phyloP scores from a whole-genome alignment of 2,329 filamentous ascomycete genomes.

The Trichocomaceae sp. region DNA sequence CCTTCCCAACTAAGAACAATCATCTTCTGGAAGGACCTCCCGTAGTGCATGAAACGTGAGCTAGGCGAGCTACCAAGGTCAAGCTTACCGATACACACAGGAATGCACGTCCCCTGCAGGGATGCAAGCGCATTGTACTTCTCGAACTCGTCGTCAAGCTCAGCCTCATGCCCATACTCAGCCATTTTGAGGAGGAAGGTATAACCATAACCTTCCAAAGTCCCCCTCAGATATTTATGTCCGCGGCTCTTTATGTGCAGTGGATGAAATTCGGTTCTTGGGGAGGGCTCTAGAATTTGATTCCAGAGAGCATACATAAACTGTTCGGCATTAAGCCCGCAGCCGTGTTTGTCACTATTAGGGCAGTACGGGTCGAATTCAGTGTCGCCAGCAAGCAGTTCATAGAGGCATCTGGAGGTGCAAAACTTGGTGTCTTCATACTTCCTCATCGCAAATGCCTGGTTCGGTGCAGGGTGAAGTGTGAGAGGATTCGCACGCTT shows the following conservation, averaged over 20 bases:
- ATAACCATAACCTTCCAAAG: not conserved
- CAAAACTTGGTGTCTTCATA: not conserved
- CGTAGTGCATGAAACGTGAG: not conserved
- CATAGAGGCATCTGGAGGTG: not conserved
- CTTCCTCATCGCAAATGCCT: not conserved
- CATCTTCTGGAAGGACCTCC: not conserved
- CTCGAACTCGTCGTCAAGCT: not conserved
- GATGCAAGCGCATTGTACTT: not conserved
- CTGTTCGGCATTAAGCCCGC: not conserved
- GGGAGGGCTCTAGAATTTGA: not conserved
- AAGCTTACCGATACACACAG: not conserved
- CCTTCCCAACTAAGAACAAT: not conserved
- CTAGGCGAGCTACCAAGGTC: not conserved
- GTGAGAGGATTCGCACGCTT: not conserved
- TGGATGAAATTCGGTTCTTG: not conserved
- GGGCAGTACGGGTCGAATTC: not conserved
- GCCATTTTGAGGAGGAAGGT: not conserved
- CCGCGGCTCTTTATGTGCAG: not conserved
- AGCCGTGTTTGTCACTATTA: not conserved
- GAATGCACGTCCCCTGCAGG: not conserved
- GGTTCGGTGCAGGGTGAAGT: not conserved
- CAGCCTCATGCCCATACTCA: not conserved
- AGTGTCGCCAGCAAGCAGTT: not conserved
- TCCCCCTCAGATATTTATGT: not conserved
- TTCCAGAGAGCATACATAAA: not conserved